Evolutionary conservation across 2,329 filamentous ascomycete species (phyloP), one percentile per base, ranked within the genome.

Genomic region (Talaromyces pinophilus): DNA sequence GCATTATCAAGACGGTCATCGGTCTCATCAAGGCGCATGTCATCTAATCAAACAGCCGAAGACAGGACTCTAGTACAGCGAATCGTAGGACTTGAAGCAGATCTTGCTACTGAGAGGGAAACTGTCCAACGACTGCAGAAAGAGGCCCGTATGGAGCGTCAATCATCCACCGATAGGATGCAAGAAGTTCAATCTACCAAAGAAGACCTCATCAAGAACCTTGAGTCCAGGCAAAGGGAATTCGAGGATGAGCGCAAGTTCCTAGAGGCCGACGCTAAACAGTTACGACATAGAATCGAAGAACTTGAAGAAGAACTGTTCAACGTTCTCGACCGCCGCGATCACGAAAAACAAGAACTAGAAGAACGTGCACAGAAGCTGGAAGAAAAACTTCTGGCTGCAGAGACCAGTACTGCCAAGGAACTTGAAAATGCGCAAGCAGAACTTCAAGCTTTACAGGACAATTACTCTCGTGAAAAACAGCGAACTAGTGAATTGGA

Each of bases 291-390:
- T 63, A 90, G 89, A 62, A 82, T 95, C 0, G 95, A 98, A 74
- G 92, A 98, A 71, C 86, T 91, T 5, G 95, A 99, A 78, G 93
- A 97, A 72, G 93, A 97, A 74, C 87, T 98, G 62, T 93, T 97
- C 72, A 86, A 92, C 67, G 87, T 94, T 64, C 85, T 92, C 50
- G 92, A 92, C 72, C 93, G 91, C 48, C 87, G 92, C 52, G 92
- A 97, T 70, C 90, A 96, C 71, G 91, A 95, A 72, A 91, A 89
- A 73, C 87, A 86, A 3, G 85, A 86, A 2, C 85, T 89, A 54
- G 90, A 94, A 69, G 87, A 90, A 57, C 88, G 85, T 66, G 82
- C 93, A 38, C 87, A 87, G 55, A 82, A 84, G 8, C 83, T 97
- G 0, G 87, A 93, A 72, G 82, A 86, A 17, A 91, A 97, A 71